Percentiles rank a stretch among this genome's conserved stretches.
Conservation (phyloP, 129 eudicot species). For the Apium graveolens region DNA sequence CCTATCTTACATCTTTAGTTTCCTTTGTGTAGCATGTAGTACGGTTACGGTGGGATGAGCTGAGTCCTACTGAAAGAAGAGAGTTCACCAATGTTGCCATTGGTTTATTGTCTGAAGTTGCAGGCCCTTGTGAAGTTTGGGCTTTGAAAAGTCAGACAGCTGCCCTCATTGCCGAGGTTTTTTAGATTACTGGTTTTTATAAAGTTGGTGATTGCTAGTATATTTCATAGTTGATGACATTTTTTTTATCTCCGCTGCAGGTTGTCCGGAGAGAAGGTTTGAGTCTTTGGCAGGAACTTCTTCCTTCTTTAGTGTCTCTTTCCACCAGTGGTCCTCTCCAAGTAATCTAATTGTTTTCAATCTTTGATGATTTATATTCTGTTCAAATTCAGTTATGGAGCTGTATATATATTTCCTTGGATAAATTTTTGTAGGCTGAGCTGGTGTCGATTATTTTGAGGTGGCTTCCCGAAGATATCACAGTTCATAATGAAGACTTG, state of each 20-base stretch:
- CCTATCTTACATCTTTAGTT: neutral
- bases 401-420: constrained; percentile 15
- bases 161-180: constrained; percentile 91
- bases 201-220: constrained; percentile 9
- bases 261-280: constrained; percentile 88
- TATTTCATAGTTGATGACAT: neutral
- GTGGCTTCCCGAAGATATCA: constrained; percentile 99
- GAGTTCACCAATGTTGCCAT: constrained; percentile 71
- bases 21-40: constrained; percentile 72
- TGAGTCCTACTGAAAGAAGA: constrained; percentile 51
- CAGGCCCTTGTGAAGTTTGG: constrained; percentile 69
- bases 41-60: constrained; percentile 84
- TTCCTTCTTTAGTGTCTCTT: constrained; percentile 61
- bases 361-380: constrained; percentile 8
- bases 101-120: constrained; percentile 65
- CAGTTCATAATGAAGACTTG: constrained; percentile 94
- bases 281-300: constrained; percentile 76
- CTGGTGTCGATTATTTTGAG: constrained; percentile 80
- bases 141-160: constrained; percentile 92
- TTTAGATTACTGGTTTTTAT: constrained; percentile 8
- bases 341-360: constrained; percentile 35
- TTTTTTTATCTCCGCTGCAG: constrained; percentile 33
- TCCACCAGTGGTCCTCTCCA: constrained; percentile 78
- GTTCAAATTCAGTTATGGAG: constrained; percentile 16
- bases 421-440: constrained; percentile 60